Evolutionary conservation across 352 stramenopile genomes (phyloP).

Genomic region (Pythium dissotocum): DNA sequence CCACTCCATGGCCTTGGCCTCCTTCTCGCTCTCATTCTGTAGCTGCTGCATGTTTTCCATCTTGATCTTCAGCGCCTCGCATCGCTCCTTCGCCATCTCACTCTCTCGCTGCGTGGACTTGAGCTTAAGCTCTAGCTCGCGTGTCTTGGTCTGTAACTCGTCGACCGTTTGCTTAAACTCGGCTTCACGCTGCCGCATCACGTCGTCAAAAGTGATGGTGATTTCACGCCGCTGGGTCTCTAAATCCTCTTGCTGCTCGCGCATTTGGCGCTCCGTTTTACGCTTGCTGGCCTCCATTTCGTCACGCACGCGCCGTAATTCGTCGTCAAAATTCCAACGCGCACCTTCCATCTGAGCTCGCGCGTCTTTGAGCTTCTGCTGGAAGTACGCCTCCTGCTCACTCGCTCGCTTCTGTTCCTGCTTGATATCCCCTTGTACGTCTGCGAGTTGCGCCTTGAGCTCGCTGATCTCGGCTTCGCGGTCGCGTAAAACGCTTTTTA

Average conservation of each 20-base stretch:
- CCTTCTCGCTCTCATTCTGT: slow-evolving; percentile 63
- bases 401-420: slow-evolving; percentile 36
- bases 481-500: slow-evolving; percentile 79
- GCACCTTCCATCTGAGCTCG: slow-evolving; percentile 67
- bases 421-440: slow-evolving; percentile 57
- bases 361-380: slow-evolving; percentile 80
- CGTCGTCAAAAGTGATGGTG: slow-evolving; percentile 76
- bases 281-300: slow-evolving; percentile 56
- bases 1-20: slow-evolving; percentile 68
- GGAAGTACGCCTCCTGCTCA: slow-evolving; percentile 54
- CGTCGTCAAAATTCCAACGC: slow-evolving; percentile 79
- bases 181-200: slow-evolving; percentile 60
- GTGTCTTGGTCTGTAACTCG: slow-evolving; percentile 39
- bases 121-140: slow-evolving; percentile 66
- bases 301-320: slow-evolving; percentile 60
- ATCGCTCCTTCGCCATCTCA: slow-evolving; percentile 42
- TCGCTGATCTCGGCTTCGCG: slow-evolving; percentile 73
- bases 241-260: slow-evolving; percentile 80
- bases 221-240: slow-evolving; percentile 74
- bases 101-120: slow-evolving; percentile 47
- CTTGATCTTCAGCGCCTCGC: slow-evolving; percentile 62
- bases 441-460: slow-evolving; percentile 51
- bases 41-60: slow-evolving; percentile 67
- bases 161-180: slow-evolving; percentile 59
- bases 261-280: slow-evolving; percentile 50